Conservation (phyloP, 1,284 basidiomycete species). For the Volvariella volvacea region DNA sequence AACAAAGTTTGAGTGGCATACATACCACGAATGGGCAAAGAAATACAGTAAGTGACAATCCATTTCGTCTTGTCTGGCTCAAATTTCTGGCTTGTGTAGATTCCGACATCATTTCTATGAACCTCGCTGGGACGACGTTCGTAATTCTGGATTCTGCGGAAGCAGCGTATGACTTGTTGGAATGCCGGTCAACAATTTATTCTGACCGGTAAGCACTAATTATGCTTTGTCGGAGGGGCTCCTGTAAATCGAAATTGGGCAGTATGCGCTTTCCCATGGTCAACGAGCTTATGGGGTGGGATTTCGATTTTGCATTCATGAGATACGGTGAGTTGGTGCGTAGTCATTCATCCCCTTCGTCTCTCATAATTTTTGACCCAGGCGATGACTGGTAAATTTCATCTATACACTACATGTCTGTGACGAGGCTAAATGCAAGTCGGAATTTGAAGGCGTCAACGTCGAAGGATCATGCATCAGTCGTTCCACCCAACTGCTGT, state of each 20-base stretch:
- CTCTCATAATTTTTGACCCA: neutral
- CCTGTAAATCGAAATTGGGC: neutral
- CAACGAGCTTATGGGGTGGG: constrained; percentile 31
- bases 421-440: too few species aligned
- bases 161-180: constrained; percentile 24
- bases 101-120: constrained; percentile 5
- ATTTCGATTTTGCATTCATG: constrained; percentile 35
- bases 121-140: constrained; percentile 1
- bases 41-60: constrained; percentile 1
- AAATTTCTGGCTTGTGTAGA: neutral
- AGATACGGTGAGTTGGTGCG: constrained; percentile 4
- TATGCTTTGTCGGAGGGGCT: neutral
- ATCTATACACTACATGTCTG: too few species aligned
- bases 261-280: constrained; percentile 12
- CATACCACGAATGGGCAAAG: constrained; percentile 6
- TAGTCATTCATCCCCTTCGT: neutral
- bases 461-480: constrained; percentile 20
- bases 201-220: constrained; percentile 20
- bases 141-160: constrained; percentile 25
- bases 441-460: constrained; percentile 1
- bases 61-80: neutral
- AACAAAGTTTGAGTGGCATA: constrained; percentile 2
- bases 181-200: constrained; percentile 23
- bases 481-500: constrained; percentile 15
- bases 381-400: too few species aligned